phyloP scores from a whole-genome alignment of 2,329 filamentous ascomycete genomes.

The Fusarium humuli region DNA sequence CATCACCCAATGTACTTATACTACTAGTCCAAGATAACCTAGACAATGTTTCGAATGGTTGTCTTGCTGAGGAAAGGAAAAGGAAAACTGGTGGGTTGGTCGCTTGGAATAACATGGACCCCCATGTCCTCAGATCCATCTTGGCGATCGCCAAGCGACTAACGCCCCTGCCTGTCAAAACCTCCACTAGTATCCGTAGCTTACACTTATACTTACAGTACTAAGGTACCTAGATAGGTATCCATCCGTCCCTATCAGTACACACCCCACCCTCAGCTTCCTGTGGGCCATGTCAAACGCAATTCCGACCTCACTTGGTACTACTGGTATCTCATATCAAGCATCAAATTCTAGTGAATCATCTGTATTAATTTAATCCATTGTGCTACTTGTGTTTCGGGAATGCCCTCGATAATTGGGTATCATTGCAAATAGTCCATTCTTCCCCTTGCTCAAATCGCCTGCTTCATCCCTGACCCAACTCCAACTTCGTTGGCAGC shows the following conservation, averaged over 20 bases:
- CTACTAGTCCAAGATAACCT: not conserved
- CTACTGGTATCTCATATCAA: not conserved
- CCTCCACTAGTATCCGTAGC: not conserved
- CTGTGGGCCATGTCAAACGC: slow-evolving; percentile 5
- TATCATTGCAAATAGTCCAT: slow-evolving; percentile 5
- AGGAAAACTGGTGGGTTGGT: not conserved
- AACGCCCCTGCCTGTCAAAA: not conserved
- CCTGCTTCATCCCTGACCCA: not conserved
- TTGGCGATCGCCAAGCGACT: slow-evolving; percentile 8
- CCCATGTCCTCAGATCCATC: not conserved
- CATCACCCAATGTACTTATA: not conserved
- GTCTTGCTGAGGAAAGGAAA: not conserved
- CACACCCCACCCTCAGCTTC: not conserved
- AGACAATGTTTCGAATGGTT: not conserved
- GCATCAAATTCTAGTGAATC: not conserved
- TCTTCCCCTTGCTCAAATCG: not conserved
- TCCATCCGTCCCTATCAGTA: no score
- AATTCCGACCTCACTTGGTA: slow-evolving; percentile 19
- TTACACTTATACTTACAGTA: not conserved
- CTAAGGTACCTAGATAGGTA: not conserved
- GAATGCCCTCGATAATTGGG: not conserved
- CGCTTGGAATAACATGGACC: not conserved
- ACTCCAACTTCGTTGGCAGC: not conserved
- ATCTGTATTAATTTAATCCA: not conserved
- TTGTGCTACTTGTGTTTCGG: not conserved